Evolutionary conservation across 73 alveolate species (phyloP).

Genomic region (Stentor roeselii): DNA sequence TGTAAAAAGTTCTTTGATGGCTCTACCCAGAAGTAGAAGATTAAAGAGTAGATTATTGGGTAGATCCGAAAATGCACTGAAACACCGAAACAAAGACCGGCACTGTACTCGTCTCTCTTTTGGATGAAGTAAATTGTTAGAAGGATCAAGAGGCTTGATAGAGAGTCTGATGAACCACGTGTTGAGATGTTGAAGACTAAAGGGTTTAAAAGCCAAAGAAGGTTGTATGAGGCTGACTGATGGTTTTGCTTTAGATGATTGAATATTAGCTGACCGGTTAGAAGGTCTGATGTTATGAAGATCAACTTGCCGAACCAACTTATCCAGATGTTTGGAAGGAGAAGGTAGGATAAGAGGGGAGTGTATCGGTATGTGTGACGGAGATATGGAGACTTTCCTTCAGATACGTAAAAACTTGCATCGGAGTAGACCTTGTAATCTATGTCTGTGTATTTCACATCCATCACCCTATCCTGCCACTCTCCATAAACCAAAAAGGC

Average conservation of each 20-base stretch:
- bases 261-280: conserved; percentile 55
- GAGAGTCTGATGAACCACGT: conserved; percentile 92
- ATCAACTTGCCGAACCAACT: conserved; percentile 63
- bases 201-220: conserved; percentile 85
- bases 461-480: conserved; percentile 27
- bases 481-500: conserved; percentile 27
- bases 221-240: conserved; percentile 44
- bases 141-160: conserved; percentile 71
- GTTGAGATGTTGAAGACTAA: conserved; percentile 75
- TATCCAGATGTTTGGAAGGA: conserved; percentile 63
- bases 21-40: conserved; percentile 81
- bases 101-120: conserved; percentile 55
- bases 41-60: conserved; percentile 92
- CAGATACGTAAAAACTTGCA: conserved; percentile 85
- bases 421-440: conserved; percentile 96
- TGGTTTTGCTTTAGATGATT: conserved; percentile 36
- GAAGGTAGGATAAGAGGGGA: conserved; percentile 86
- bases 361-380: conserved; percentile 96
- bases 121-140: conserved; percentile 62
- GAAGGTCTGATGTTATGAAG: conserved; percentile 53
- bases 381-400: conserved; percentile 92
- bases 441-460: conserved; percentile 87
- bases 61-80: conserved; percentile 94
- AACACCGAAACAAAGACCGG: conserved; percentile 86
- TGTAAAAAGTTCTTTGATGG: conserved; percentile 60